phyloP scores from a whole-genome alignment of 768 basidiomycete species.

The Trametopsis cervina region DNA sequence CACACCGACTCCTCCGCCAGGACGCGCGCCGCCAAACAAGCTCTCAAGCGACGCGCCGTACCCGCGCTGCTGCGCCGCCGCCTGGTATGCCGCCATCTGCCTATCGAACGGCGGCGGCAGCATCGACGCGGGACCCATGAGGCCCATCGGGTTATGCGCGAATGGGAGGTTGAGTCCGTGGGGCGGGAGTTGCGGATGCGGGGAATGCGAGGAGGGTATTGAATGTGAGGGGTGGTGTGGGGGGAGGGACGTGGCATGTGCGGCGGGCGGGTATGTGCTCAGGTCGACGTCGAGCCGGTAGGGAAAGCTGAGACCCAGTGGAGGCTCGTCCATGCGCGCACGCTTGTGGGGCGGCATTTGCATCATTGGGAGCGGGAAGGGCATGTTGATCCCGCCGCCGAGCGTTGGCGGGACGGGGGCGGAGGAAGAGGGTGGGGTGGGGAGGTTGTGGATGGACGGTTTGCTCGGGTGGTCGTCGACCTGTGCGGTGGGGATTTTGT shows the following conservation, averaged over 20 bases:
- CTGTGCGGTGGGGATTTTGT: neutral
- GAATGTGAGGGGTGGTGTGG: constrained; percentile 1
- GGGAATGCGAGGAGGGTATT: neutral
- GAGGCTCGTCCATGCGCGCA: constrained; percentile 9
- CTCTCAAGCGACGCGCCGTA: constrained; percentile 5
- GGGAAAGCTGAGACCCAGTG: constrained; percentile 15
- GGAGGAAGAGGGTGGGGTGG: constrained; percentile 23
- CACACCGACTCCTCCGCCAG: constrained; percentile 1
- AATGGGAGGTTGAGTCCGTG: neutral
- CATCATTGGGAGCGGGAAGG: constrained; percentile 12
- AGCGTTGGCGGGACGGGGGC: constrained; percentile 7
- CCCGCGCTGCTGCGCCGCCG: neutral
- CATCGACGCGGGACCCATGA: constrained; percentile 7
- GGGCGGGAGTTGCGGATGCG: neutral
- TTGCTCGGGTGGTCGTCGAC: neutral
- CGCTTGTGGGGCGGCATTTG: constrained; percentile 12
- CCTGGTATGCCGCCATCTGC: neutral
- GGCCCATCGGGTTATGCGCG: constrained; percentile 6
- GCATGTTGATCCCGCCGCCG: constrained; percentile 17
- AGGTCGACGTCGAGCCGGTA: constrained; percentile 24
- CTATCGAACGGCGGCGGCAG: neutral
- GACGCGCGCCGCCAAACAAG: constrained; percentile 10
- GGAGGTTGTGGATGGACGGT: constrained; percentile 12
- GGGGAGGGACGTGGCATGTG: constrained; percentile 12
- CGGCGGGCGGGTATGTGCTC: constrained; percentile 14